Base-by-base conservation (phyloP, 2,329 filamentous ascomycete genomes). In the Penicillium sp. region DNA sequence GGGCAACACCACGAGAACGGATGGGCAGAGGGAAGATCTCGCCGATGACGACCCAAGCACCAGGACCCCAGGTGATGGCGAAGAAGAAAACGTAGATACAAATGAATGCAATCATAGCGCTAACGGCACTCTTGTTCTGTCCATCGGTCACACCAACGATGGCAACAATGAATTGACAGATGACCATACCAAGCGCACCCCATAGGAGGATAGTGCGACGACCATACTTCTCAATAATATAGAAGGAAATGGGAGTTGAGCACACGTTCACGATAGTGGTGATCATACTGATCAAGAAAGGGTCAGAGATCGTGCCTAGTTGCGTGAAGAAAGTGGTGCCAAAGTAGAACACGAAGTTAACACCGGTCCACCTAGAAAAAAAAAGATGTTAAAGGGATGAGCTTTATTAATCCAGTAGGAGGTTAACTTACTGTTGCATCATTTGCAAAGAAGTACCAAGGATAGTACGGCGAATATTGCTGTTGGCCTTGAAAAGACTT, bases 31-130 rank as follows among this genome's bases (percentile, higher is more conserved):
- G 91, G 85, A 90, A 96, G 76, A 95, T 89, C 80, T 96, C 91
- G 72, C 91, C 91, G 69, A 95, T 93, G 66, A 96, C 84, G 54
- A 80, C 80, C 84, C 83, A 86, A 24, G 82, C 83, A 54, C 81
- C 88, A 7, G 91, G 90, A 52, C 91, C 91, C 91, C 91, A 96
- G 63, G 91, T 96, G 56, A 84, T 87, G 59, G 91, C 91, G 74
- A 96, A 96, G 83, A 89, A 93, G 84, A 91, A 92, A 82, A 96
- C 93, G 83, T 92, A 95, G 80, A 96, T 87, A 79, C 87, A 89
- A 71, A 95, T 95, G 79, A 96, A 95, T 59, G 90, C 86, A 63
- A 96, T 91, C 82, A 93, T 87, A 48, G 89, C 85, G 57, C 75
- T 79, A 65, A 82, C 77, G 8, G 80, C 75, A 2, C 65, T 50